Conservation (phyloP, 208 protist genomes). For the Leishmania lainsoni region DNA sequence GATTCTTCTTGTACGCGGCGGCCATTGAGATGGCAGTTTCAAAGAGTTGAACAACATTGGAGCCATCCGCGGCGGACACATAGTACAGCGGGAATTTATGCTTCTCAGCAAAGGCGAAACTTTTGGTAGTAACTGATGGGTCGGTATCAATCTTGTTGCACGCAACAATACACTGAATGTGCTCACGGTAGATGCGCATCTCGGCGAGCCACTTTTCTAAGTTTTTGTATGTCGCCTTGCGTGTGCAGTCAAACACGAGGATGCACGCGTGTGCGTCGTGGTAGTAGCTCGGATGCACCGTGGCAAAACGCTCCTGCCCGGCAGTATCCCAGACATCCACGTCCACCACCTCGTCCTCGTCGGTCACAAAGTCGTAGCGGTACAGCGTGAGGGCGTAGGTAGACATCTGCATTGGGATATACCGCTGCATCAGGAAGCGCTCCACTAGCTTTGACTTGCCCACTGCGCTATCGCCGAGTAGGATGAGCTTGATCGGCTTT, state of each 20-base stretch:
- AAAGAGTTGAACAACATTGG: conserved; percentile 94
- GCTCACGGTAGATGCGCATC: conserved; percentile 88
- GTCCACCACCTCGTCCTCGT: conserved; percentile 74
- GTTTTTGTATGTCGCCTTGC: conserved; percentile 97
- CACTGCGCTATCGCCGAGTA: conserved; percentile 95
- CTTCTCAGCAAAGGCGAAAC: conserved; percentile 94
- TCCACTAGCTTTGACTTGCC: conserved; percentile 96
- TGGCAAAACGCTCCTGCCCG: conserved; percentile 92
- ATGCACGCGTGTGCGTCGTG: conserved; percentile 93
- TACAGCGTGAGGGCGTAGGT: conserved; percentile 95
- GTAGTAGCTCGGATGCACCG: conserved; percentile 96
- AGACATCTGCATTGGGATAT: conserved; percentile 91
- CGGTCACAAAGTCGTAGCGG: conserved; percentile 84
- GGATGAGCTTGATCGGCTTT: conserved; percentile 93
- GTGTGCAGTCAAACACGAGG: conserved; percentile 94
- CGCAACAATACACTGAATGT: conserved; percentile 93
- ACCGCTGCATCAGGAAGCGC: conserved; percentile 95
- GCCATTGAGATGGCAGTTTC: conserved; percentile 78
- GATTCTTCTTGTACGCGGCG: conserved; percentile 88
- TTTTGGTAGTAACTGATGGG: conserved; percentile 76
- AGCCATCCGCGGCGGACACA: conserved; percentile 94
- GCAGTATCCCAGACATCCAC: conserved; percentile 94
- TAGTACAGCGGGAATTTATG: conserved; percentile 92
- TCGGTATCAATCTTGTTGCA: conserved; percentile 97
- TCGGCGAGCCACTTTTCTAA: conserved; percentile 94